Evolutionary conservation across 2,329 filamentous ascomycete genomes (phyloP).

Genomic region (Rutstroemia sydowiana): DNA sequence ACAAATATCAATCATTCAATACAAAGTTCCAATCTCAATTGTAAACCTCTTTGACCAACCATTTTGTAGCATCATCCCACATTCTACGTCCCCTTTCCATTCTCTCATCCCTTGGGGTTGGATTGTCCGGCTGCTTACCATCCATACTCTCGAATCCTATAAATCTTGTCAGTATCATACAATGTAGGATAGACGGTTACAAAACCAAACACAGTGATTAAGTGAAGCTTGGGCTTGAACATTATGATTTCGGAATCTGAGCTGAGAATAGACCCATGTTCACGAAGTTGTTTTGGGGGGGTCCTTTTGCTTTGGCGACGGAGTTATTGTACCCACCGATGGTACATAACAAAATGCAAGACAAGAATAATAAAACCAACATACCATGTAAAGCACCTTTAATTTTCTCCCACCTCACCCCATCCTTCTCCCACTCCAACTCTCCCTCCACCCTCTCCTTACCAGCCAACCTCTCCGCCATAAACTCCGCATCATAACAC

Average conservation of each 20-base stretch:
- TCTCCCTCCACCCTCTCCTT: slow-evolving; percentile 3
- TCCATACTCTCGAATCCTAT: not conserved
- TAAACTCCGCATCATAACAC: slow-evolving; percentile 17
- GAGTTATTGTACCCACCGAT: too few relatives aligned
- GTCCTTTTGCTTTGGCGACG: too few relatives aligned
- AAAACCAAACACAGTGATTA: too few relatives aligned
- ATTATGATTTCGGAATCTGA: too few relatives aligned
- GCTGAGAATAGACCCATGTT: too few relatives aligned
- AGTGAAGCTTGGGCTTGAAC: too few relatives aligned
- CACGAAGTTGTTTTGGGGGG: too few relatives aligned
- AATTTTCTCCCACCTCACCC: slow-evolving; percentile 7
- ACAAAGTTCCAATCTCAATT: not conserved
- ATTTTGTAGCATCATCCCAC: slow-evolving; percentile 6
- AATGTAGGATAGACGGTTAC: too few relatives aligned
- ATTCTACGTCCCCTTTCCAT: not conserved
- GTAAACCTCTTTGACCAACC: slow-evolving; percentile 8
- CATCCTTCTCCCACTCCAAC: slow-evolving; percentile 3
- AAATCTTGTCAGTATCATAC: not conserved
- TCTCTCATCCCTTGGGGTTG: not conserved
- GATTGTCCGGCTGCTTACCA: not conserved
- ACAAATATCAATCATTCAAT: too few relatives aligned
- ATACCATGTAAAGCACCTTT: slow-evolving; percentile 5
- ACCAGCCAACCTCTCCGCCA: slow-evolving; percentile 16
- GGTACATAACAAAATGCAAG: too few relatives aligned
- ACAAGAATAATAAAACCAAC: not conserved